Conservation (phyloP, 2,329 filamentous ascomycete genomes). For the Apiospora saccharicola region DNA sequence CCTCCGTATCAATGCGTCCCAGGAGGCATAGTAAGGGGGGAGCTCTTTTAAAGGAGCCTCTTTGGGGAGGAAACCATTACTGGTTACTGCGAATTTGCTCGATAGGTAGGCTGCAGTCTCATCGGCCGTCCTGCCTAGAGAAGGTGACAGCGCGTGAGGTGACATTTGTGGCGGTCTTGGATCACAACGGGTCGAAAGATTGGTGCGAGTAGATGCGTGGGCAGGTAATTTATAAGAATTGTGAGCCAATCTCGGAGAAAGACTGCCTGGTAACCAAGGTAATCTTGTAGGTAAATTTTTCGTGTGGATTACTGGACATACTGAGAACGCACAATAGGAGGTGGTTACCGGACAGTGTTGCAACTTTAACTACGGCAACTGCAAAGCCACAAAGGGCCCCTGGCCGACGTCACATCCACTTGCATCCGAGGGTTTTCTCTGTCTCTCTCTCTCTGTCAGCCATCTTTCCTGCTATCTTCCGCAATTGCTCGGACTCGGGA, state of each 20-base stretch:
- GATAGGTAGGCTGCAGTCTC: slow-evolving; percentile 33
- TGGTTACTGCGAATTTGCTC: slow-evolving; percentile 48
- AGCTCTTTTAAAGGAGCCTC: slow-evolving; percentile 71
- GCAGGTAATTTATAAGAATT: neutral
- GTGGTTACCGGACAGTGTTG: neutral
- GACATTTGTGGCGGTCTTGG: slow-evolving; percentile 44
- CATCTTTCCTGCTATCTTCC: neutral
- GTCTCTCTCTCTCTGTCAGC: neutral
- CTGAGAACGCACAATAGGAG: neutral
- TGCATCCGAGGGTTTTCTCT: neutral
- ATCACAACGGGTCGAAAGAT: neutral
- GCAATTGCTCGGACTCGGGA: neutral
- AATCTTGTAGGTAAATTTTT: neutral
- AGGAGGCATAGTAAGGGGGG: slow-evolving; percentile 77
- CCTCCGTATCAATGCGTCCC: slow-evolving; percentile 76
- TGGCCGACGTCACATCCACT: slow-evolving; percentile 8
- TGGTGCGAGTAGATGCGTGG: neutral
- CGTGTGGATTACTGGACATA: neutral
- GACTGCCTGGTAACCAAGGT: neutral
- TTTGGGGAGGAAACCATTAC: slow-evolving; percentile 80
- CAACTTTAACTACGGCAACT: slow-evolving; percentile 1
- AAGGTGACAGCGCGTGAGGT: slow-evolving; percentile 48
- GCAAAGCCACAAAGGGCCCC: neutral
- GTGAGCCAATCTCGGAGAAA: neutral
- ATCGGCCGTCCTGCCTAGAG: slow-evolving; percentile 30